Evolutionary conservation across 2,329 filamentous ascomycete genomes (phyloP).

Genomic region (Teratosphaeria pseudoeucalypti): DNA sequence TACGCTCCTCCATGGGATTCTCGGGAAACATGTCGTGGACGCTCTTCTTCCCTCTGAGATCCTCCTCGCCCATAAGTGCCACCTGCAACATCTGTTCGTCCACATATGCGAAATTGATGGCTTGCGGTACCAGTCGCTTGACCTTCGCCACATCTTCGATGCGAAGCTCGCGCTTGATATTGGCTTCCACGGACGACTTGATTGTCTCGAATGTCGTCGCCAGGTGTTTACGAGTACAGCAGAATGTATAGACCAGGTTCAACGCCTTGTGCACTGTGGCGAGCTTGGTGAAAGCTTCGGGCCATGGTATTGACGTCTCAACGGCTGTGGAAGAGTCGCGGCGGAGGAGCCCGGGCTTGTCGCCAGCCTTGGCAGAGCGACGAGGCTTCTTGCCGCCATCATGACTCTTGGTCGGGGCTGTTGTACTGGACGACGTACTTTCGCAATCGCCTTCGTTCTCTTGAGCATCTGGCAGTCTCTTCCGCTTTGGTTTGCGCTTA

Average conservation of each 20-base stretch:
- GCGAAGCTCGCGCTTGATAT: constrained; percentile 60
- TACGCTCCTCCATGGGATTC: constrained; percentile 22
- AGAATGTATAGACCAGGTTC: constrained; percentile 91
- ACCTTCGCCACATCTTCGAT: constrained; percentile 76
- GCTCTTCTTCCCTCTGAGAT: constrained; percentile 50
- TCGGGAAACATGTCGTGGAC: constrained; percentile 41
- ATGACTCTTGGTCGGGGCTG: constrained; percentile 45
- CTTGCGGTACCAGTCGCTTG: constrained; percentile 63
- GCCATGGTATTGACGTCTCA: constrained; percentile 57
- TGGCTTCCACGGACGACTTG: constrained; percentile 69
- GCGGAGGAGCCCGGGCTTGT: constrained; percentile 31
- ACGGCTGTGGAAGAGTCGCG: constrained; percentile 42
- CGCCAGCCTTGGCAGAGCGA: constrained; percentile 31
- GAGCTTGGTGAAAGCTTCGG: constrained; percentile 60
- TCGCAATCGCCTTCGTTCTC: neutral
- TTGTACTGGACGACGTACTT: constrained; percentile 12
- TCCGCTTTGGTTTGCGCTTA: constrained; percentile 34
- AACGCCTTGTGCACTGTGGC: constrained; percentile 71
- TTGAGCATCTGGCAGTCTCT: constrained; percentile 18
- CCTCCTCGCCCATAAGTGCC: constrained; percentile 61
- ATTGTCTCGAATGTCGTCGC: constrained; percentile 88
- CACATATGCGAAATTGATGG: constrained; percentile 76
- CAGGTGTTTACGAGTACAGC: constrained; percentile 82
- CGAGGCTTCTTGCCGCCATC: constrained; percentile 46
- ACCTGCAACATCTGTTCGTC: constrained; percentile 75